Base-by-base conservation (phyloP, 805 yeast genomes). In the Candida dajiaensis region DNA sequence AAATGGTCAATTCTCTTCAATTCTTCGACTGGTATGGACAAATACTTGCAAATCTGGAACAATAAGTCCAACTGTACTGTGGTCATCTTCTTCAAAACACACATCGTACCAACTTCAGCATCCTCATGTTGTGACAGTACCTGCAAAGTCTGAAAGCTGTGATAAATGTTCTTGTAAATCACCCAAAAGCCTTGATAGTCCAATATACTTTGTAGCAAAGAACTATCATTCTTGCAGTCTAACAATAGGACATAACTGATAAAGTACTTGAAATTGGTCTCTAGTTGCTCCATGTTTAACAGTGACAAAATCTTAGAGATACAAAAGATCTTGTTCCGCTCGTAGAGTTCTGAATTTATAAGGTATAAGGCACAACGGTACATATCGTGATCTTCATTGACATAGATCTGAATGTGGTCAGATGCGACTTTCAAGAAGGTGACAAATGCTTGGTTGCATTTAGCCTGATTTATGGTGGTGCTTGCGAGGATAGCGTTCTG, bases 171-270 rank as follows among this genome's bases (percentile, higher is more conserved):
- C 38, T 62, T 62, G 50, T 75, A 65, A 11, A 82, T 54, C 1
- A 73, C 73, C 31, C 63, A 63, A 44, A 78, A 74, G 0, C 84
- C 85, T 40, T 74, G 74, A 51, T 67, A 80, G 39, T 79, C 76
- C 41, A 74, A 67, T 52, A 82, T 59, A 35, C 71, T 62, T 37
- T 69, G 73, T 37, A 78, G 54, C 1, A 78, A 65, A 6, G 67
- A 55, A 4, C 68, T 54, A 53, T 77, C 70, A 33, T 59, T 55
- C 47, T 74, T 69, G 15, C 76, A 68, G 50, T 75, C 78, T 44
- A 73, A 61, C 25, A 77, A 56, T 19, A 77, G 53, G 15, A 74
- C 58, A 41, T 73, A 72, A 26, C 75, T 70, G 10, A 73, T 63
- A 5, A 75, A 55, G 29, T 72, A 64, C 42, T 71, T 66, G 59